Evolutionary conservation across 345 rosid genomes (phyloP), one percentile per base, ranked within the genome.

Genomic region (Luvunga scandens): DNA sequence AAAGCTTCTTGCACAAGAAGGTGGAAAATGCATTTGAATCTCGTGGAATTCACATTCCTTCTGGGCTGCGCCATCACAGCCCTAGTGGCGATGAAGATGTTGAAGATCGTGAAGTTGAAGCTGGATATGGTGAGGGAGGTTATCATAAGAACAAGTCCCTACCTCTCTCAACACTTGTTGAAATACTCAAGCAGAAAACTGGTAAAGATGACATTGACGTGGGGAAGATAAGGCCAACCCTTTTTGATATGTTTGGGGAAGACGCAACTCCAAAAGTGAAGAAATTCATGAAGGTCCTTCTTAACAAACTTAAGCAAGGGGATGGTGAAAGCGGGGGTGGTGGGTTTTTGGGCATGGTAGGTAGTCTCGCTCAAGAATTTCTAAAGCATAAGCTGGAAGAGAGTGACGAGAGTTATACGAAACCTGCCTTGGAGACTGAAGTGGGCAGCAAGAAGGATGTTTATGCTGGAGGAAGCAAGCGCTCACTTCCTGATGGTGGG

Each of bases 251-350:
- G 34, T 96, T 96, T 59, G 98, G 99, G 36, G 98, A 92, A 39
- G 99, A 95, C 74, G 75, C 99, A 34, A 89, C 94, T 69, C 98
- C 99, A 59, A 93, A 96, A 82, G 93, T 93, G 79, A 96, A 96
- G 91, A 96, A 96, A 81, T 93, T 96, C 76, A 94, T 96, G 99
- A 92, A 94, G 62, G 88, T 94, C 66, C 82, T 96, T 27, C 56
- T 91, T 78, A 78, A 79, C 84, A 96, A 93, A 69, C 87, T 93
- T 48, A 84, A 90, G 72, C 73, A 75, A 13, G 80, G 85, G 21
- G 79, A 55, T 31, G 89, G 83, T 12, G 83, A 79, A 62, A 82
- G 84, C 24, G 88, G 89, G 21, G 83, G 84, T 62, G 90, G 98
- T 66, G 96, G 95, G 36, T 78, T 95, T 80, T 30, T 92, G 72